phyloP scores from a whole-genome alignment of 305 asterid genomes.

The Plantago coronopus region DNA sequence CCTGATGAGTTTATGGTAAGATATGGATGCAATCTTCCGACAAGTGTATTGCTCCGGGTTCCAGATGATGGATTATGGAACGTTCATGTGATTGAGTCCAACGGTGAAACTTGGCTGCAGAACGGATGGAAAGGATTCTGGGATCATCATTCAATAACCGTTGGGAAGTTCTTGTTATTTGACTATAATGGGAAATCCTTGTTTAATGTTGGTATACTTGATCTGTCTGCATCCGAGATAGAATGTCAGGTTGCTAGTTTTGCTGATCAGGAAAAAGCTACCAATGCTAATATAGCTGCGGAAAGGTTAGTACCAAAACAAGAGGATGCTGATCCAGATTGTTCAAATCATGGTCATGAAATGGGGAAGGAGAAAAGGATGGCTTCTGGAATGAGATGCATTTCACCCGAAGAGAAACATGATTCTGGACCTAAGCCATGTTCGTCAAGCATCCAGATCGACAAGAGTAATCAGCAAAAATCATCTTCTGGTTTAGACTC shows the following conservation, averaged over 20 bases:
- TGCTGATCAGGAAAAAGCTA: neutral
- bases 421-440: neutral
- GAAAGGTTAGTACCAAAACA: neutral
- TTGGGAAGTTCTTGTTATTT: constrained; percentile 26
- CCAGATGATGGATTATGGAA: constrained; percentile 21
- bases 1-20: constrained; percentile 23
- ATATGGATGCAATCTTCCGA: constrained; percentile 22
- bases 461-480: neutral
- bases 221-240: constrained; percentile 25
- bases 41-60: constrained; percentile 21
- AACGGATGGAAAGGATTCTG: constrained; percentile 32
- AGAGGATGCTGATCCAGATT: neutral
- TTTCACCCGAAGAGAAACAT: neutral
- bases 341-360: constrained; percentile 9
- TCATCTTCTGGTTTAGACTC: too few relatives aligned
- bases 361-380: neutral
- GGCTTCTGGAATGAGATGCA: neutral
- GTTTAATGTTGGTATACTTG: constrained; percentile 34
- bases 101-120: constrained; percentile 20
- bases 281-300: neutral
- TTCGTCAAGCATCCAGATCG: neutral
- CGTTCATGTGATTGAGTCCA: constrained; percentile 15
- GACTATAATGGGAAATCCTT: constrained; percentile 6
- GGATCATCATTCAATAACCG: constrained; percentile 16
- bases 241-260: constrained; percentile 17